Evolutionary conservation across 2,329 filamentous ascomycete species (phyloP).

Genomic region (Cordyceps cicadae): DNA sequence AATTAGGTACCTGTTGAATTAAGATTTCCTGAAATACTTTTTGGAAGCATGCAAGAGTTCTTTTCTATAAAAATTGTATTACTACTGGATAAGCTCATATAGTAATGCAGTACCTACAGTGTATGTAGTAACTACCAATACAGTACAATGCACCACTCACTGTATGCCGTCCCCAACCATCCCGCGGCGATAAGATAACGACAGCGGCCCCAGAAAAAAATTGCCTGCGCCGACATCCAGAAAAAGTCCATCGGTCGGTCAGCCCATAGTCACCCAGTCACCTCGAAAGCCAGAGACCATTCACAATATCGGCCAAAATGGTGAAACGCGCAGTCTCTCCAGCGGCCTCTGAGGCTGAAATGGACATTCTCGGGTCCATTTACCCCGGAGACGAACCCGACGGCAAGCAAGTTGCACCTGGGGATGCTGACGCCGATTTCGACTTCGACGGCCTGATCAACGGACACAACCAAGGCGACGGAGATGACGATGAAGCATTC

Average conservation of each 20-base stretch:
- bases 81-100: no score
- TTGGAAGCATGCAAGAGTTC: no score
- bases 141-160: no score
- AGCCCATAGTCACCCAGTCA: background rate
- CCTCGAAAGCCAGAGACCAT: background rate
- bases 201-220: constrained; percentile 24
- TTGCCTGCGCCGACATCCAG: constrained; percentile 8
- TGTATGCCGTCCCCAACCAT: no score
- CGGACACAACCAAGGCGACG: constrained; percentile 35
- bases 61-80: no score
- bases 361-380: constrained; percentile 77
- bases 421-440: constrained; percentile 34
- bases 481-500: constrained; percentile 74
- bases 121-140: no score
- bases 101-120: no score
- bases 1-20: no score
- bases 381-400: constrained; percentile 54
- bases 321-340: constrained; percentile 68
- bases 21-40: no score
- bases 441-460: constrained; percentile 57
- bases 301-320: constrained; percentile 41
- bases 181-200: constrained; percentile 34
- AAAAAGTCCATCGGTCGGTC: background rate
- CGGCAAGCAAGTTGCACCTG: constrained; percentile 28
- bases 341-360: constrained; percentile 76